These are phyloP conservation scores for Metarhizium humberi DNA, from an alignment of 2,329 filamentous ascomycete species.

Conservation along the genomic window DNA sequence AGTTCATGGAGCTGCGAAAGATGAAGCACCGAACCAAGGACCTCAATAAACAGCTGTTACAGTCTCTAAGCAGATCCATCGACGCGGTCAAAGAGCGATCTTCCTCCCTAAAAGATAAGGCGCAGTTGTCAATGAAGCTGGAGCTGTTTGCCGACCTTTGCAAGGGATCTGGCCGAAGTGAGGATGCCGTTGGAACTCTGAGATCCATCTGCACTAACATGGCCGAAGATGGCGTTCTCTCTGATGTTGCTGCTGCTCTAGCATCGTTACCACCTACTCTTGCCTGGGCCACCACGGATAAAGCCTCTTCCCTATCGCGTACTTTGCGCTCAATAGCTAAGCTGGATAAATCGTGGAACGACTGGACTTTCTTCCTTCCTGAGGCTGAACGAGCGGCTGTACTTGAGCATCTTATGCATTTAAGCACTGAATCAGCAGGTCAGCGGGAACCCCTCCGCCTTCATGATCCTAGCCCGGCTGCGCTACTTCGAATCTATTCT, in stretches of 20 bases:
- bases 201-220: conserved; percentile 52
- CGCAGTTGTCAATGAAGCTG: conserved; percentile 53
- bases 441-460: conserved; percentile 27
- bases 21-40: conserved; percentile 27
- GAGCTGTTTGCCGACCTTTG: conserved; percentile 57
- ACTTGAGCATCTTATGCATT: conserved; percentile 50
- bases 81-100: conserved; percentile 49
- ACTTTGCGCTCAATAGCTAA: conserved; percentile 51
- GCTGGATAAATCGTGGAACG: conserved; percentile 44
- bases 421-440: conserved; percentile 29
- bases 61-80: conserved; percentile 54
- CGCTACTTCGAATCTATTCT: conserved; percentile 40
- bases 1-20: conserved; percentile 43
- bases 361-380: conserved; percentile 45
- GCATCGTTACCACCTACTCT: conserved; percentile 37
- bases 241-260: conserved; percentile 41
- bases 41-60: conserved; percentile 34
- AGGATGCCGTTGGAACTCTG: conserved; percentile 50
- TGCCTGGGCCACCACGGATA: conserved; percentile 44
- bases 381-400: conserved; percentile 46
- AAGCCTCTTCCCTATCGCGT: conserved; percentile 45
- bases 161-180: conserved; percentile 39
- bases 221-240: conserved; percentile 47
- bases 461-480: conserved; percentile 35
- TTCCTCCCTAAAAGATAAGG: conserved; percentile 45